Conservation (phyloP, 73 alveolate species). For the Durusdinium trenchii region DNA sequence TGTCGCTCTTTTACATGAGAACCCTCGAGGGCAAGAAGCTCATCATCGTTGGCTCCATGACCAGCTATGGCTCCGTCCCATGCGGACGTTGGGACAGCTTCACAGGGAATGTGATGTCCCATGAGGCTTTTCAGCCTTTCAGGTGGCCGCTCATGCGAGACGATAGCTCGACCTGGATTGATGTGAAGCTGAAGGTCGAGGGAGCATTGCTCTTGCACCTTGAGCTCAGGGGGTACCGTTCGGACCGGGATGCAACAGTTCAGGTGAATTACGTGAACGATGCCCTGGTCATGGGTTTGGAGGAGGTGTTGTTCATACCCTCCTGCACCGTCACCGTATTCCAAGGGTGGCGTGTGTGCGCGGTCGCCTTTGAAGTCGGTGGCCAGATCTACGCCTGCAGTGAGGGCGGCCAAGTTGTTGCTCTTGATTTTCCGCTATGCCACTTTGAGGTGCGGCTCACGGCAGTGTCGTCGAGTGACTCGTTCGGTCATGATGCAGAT, state of each 20-base stretch:
- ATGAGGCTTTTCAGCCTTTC: too few species aligned
- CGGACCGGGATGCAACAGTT: too few species aligned
- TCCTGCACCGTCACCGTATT: neutral
- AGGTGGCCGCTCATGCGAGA: neutral
- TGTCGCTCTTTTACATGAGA: too few species aligned
- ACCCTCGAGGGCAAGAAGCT: too few species aligned
- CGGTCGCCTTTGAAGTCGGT: neutral
- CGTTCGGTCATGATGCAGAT: neutral
- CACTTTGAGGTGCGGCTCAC: neutral
- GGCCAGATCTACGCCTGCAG: neutral
- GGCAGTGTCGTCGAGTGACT: neutral
- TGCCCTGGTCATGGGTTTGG: too few species aligned
- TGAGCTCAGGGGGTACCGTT: too few species aligned
- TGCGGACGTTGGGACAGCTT: too few species aligned
- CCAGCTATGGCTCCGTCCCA: too few species aligned
- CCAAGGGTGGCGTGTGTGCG: neutral
- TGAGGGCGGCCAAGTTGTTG: neutral
- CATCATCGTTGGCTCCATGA: too few species aligned
- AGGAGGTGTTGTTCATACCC: neutral
- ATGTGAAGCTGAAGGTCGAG: neutral
- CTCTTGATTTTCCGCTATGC: constrained; percentile 15
- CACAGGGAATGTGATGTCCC: too few species aligned
- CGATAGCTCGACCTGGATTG: neutral
- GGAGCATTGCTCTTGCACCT: neutral
- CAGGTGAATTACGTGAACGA: too few species aligned